Evolutionary conservation across 73 alveolate genomes (phyloP).

Genomic region (Loxodes magnus): DNA sequence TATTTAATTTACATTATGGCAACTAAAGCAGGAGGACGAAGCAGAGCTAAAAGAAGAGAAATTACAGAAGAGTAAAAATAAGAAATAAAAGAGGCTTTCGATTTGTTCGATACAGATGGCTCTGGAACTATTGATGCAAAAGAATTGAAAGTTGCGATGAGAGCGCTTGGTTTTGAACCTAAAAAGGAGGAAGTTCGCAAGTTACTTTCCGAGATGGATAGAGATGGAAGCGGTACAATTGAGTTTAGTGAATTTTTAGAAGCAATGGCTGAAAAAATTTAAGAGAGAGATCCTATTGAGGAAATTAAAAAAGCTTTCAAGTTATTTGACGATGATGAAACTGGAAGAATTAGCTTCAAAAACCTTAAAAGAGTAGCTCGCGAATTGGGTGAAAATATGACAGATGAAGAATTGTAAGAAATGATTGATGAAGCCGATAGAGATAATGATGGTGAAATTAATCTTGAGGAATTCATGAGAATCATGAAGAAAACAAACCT

Average conservation of each 20-base stretch:
- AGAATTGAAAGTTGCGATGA: slow-evolving; percentile 97
- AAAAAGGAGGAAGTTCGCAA: slow-evolving; percentile 87
- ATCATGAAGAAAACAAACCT: slow-evolving; percentile 77
- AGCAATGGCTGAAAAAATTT: slow-evolving; percentile 88
- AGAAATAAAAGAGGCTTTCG: slow-evolving; percentile 74
- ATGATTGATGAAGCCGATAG: slow-evolving; percentile 87
- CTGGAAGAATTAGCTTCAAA: slow-evolving; percentile 65
- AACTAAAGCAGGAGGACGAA: too few species aligned
- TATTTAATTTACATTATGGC: too few species aligned
- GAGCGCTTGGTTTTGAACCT: slow-evolving; percentile 98
- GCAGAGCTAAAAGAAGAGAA: slow-evolving; percentile 53
- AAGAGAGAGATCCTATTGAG: slow-evolving; percentile 82
- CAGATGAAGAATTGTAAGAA: slow-evolving; percentile 72
- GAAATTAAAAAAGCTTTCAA: slow-evolving; percentile 90
- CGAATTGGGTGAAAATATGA: slow-evolving; percentile 65
- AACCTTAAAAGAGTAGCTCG: slow-evolving; percentile 70
- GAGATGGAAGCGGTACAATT: slow-evolving; percentile 85
- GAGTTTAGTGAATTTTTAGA: slow-evolving; percentile 70
- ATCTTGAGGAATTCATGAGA: slow-evolving; percentile 72
- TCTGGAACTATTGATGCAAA: slow-evolving; percentile 90
- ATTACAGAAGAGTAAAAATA: slow-evolving; percentile 61
- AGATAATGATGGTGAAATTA: slow-evolving; percentile 80
- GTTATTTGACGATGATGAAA: slow-evolving; percentile 88
- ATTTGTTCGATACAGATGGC: slow-evolving; percentile 74
- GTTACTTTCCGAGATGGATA: slow-evolving; percentile 79